Percentiles rank a stretch among this genome's conserved stretches.
Conservation (phyloP, 192 early-diverging fungal genomes). For the Podochytrium sp. region DNA sequence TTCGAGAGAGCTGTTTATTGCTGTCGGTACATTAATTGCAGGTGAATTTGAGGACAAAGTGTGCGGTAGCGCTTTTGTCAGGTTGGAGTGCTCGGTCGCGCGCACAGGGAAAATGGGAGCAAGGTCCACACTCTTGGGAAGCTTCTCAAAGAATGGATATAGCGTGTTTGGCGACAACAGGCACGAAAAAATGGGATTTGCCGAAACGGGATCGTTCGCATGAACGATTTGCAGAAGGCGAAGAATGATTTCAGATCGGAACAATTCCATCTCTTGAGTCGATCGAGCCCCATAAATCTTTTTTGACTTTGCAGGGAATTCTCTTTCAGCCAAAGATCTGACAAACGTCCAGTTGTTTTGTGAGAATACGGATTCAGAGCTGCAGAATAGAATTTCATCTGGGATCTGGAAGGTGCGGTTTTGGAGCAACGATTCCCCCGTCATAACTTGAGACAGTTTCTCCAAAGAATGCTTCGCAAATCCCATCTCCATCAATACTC, state of each 20-base stretch:
- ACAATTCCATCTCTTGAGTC: background rate
- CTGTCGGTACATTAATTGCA: background rate
- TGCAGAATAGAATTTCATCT: background rate
- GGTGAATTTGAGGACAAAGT: too few relatives aligned
- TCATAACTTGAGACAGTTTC: background rate
- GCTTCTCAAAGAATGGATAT: background rate
- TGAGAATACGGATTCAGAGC: background rate
- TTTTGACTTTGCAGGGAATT: background rate
- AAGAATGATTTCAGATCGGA: background rate
- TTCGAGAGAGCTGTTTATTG: too few relatives aligned
- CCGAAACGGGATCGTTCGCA: slow-evolving; percentile 6
- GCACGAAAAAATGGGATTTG: background rate
- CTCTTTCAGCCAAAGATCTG: background rate
- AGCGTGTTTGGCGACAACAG: background rate
- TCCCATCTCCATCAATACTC: slow-evolving; percentile 11
- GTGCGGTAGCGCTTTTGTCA: too few relatives aligned
- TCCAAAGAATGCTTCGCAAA: slow-evolving; percentile 1
- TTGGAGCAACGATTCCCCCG: background rate
- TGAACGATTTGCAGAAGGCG: background rate
- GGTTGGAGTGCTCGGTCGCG: too few relatives aligned
- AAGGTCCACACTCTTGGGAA: background rate
- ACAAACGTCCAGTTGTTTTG: background rate
- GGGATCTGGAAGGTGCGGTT: background rate
- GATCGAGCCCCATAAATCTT: background rate
- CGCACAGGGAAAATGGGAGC: too few relatives aligned